phyloP scores from a whole-genome alignment of 2,329 filamentous ascomycete genomes.

The Arthrinium phaeospermum region DNA sequence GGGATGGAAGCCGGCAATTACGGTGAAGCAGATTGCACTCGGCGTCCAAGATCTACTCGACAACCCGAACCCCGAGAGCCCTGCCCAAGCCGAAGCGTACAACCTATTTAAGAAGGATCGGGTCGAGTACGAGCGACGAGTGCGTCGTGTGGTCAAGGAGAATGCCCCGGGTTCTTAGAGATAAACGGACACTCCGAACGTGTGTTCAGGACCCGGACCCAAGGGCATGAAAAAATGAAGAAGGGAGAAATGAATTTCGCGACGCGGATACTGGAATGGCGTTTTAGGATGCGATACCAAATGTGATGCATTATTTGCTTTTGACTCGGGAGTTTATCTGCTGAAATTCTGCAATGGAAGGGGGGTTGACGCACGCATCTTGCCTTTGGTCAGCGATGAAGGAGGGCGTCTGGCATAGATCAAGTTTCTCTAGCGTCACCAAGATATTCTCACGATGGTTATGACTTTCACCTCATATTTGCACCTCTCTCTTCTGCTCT shows the following conservation, averaged over 20 bases:
- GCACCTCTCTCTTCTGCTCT: not conserved
- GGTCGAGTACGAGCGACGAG: constrained; percentile 84
- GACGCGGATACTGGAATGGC: constrained; percentile 19
- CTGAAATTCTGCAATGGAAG: constrained; percentile 22
- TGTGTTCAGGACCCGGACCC: not conserved
- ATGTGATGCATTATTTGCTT: constrained; percentile 24
- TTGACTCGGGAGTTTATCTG: constrained; percentile 17
- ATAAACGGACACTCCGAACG: too few species aligned
- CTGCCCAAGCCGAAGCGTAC: constrained; percentile 96
- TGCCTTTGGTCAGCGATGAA: constrained; percentile 19
- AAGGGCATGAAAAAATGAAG: not conserved
- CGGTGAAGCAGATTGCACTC: constrained; percentile 95
- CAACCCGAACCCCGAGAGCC: constrained; percentile 95
- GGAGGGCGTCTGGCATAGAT: constrained; percentile 24
- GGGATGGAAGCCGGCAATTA: constrained; percentile 98
- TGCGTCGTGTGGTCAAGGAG: constrained; percentile 85
- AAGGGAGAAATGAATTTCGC: constrained; percentile 1
- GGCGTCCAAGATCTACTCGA: constrained; percentile 96
- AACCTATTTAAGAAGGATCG: constrained; percentile 94
- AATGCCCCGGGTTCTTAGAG: constrained; percentile 67
- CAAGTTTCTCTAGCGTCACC: not conserved
- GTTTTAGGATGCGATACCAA: constrained; percentile 27
- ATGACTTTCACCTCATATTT: constrained; percentile 16
- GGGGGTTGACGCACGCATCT: constrained; percentile 23
- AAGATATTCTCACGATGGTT: constrained; percentile 15